These are phyloP conservation scores for Macrolepiota dolichaula DNA, from an alignment of 768 basidiomycete species.

Conservation along the genomic window DNA sequence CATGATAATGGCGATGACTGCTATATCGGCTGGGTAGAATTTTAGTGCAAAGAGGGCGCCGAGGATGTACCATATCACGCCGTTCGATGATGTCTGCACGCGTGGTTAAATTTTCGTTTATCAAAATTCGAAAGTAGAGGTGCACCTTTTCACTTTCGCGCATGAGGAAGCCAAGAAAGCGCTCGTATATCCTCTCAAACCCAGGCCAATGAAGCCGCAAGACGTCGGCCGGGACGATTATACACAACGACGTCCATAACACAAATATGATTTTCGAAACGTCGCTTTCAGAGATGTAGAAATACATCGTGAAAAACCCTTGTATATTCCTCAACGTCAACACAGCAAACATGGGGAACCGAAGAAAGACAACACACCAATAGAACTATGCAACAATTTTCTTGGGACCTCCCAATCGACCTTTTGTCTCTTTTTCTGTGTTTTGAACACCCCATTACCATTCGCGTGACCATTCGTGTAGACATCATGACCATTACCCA, in stretches of 20 bases:
- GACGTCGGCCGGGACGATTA: slow-evolving; percentile 73
- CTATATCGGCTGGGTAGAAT: slow-evolving; percentile 81
- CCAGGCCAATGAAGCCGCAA: slow-evolving; percentile 62
- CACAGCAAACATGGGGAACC: slow-evolving; percentile 9
- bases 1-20: slow-evolving; percentile 89
- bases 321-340: background rate
- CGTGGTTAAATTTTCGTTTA: background rate
- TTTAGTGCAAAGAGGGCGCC: slow-evolving; percentile 78
- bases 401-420: slow-evolving; percentile 91
- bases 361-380: slow-evolving; percentile 51
- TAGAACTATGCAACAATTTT: slow-evolving; percentile 84
- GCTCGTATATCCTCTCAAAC: slow-evolving; percentile 73
- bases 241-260: slow-evolving; percentile 61
- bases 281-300: slow-evolving; percentile 51
- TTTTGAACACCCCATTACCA: slow-evolving; percentile 10
- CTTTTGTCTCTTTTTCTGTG: slow-evolving; percentile 23
- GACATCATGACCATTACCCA: slow-evolving; percentile 11
- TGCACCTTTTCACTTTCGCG: slow-evolving; percentile 78
- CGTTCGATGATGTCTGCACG: slow-evolving; percentile 66
- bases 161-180: slow-evolving; percentile 78
- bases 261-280: slow-evolving; percentile 57
- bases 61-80: slow-evolving; percentile 88
- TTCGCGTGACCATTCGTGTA: slow-evolving; percentile 13
- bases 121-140: background rate
- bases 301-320: slow-evolving; percentile 42